A percentile compares a stretch with the other conserved stretches of the same genome.
Evolutionary conservation across 495 filamentous ascomycete species (phyloP).

Genomic region (Aspergillus haitiensis): DNA sequence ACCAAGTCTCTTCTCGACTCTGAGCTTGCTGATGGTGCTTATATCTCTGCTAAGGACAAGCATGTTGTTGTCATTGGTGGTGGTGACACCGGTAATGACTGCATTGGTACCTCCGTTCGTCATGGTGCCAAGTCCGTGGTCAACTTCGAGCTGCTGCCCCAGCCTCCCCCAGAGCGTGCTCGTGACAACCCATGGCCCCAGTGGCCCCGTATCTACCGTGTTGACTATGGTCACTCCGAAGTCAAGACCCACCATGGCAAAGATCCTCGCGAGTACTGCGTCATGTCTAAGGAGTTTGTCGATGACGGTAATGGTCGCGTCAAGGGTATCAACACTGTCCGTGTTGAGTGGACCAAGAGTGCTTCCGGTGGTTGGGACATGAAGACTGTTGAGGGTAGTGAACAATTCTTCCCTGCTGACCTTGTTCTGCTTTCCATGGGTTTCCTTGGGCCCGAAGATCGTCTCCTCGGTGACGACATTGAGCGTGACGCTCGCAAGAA

Average conservation of each 20-base stretch:
- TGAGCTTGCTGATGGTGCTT: constrained; percentile 77
- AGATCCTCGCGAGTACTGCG: constrained; percentile 96
- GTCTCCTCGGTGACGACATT: constrained; percentile 79
- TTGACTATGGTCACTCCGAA: constrained; percentile 96
- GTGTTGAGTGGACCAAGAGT: constrained; percentile 95
- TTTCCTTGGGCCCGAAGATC: constrained; percentile 94
- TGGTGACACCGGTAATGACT: constrained; percentile 99
- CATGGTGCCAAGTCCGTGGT: constrained; percentile 95
- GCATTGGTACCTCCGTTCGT: constrained; percentile 96
- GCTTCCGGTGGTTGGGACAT: constrained; percentile 96
- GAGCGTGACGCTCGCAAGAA: constrained; percentile 96
- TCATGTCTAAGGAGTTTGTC: constrained; percentile 98
- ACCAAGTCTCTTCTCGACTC: constrained; percentile 98
- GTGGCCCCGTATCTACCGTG: constrained; percentile 98
- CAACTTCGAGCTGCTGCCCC: constrained; percentile 97
- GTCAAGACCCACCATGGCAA: constrained; percentile 97
- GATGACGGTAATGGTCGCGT: constrained; percentile 87
- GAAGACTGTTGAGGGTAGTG: constrained; percentile 93
- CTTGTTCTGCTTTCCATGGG: constrained; percentile 97
- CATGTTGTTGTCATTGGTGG: constrained; percentile 97
- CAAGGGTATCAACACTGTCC: constrained; percentile 95
- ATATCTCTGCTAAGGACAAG: constrained; percentile 97
- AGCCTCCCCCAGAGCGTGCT: constrained; percentile 90
- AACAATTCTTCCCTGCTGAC: constrained; percentile 97
- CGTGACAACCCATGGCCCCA: constrained; percentile 99